Percentiles rank a stretch among this genome's conserved stretches.
phyloP scores from a whole-genome alignment of 257 asterid species.

The Solanum megistacrolobum region DNA sequence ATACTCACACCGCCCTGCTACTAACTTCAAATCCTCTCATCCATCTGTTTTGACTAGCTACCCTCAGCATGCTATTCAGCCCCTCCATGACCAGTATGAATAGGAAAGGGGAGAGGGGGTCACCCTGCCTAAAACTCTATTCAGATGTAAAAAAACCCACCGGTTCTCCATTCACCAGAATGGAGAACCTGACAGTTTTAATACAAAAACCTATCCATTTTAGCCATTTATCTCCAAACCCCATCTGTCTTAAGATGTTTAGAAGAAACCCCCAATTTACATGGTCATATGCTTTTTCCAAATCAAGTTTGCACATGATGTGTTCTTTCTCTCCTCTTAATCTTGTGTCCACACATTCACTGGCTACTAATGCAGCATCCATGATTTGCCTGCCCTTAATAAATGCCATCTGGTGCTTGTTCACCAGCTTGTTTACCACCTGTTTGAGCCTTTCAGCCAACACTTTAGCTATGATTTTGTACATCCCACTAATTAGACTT shows the following conservation, averaged over 20 bases:
- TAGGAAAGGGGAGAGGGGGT: no score
- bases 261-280: not conserved
- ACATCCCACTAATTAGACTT: no score
- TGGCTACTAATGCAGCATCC: not conserved
- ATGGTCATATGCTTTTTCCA: not conserved
- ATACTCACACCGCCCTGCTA: no score
- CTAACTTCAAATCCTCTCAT: no score
- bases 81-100: no score
- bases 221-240: not conserved
- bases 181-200: not conserved
- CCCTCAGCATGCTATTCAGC: no score
- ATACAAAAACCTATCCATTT: not conserved
- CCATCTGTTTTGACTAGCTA: no score
- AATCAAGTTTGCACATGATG: not conserved
- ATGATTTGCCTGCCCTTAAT: not conserved
- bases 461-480: no score
- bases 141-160: not conserved
- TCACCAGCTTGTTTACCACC: not conserved
- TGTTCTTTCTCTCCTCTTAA: not conserved
- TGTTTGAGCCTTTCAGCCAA: not conserved
- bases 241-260: not conserved
- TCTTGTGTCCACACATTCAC: not conserved
- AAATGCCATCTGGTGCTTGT: not conserved
- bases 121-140: not conserved
- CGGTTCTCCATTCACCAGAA: not conserved